Conservation (phyloP, 805 yeast species). For the Pichia rugopelliculosa region DNA sequence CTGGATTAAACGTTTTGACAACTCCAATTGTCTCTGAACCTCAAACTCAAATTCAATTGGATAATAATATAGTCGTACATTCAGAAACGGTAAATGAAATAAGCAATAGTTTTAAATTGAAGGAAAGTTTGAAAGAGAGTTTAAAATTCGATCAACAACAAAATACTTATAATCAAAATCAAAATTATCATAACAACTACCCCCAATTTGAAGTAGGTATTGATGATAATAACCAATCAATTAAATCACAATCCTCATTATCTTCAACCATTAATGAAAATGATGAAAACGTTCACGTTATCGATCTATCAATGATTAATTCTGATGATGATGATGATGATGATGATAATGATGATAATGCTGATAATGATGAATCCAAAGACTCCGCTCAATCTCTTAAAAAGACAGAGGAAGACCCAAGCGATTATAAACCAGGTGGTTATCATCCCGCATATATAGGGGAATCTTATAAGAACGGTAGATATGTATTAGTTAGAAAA, state of each 20-base stretch:
- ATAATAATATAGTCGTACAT: not conserved
- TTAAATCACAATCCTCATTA: not conserved
- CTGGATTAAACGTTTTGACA: not conserved
- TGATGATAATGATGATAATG: constrained; percentile 29
- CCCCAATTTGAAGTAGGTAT: not conserved
- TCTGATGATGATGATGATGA: constrained; percentile 28
- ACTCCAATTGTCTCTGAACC: not conserved
- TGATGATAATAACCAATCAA: not conserved
- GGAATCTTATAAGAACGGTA: constrained; percentile 62
- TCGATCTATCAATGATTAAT: constrained; percentile 8
- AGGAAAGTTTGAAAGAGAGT: not conserved
- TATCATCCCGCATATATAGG: constrained; percentile 93
- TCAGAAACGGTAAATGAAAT: not conserved
- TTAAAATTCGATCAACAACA: not conserved
- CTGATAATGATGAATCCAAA: too few relatives aligned
- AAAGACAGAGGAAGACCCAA: constrained; percentile 72
- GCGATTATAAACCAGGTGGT: constrained; percentile 88
- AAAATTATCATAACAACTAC: too few relatives aligned
- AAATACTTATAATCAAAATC: not conserved
- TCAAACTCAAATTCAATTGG: not conserved
- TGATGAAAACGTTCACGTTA: constrained; percentile 7
- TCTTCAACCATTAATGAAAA: not conserved
- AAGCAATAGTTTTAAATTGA: not conserved
- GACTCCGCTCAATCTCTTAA: constrained; percentile 25
- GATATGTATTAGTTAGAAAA: constrained; percentile 77